Evolutionary conservation across 257 asterid genomes (phyloP).

Genomic region (Solanum commersonii): DNA sequence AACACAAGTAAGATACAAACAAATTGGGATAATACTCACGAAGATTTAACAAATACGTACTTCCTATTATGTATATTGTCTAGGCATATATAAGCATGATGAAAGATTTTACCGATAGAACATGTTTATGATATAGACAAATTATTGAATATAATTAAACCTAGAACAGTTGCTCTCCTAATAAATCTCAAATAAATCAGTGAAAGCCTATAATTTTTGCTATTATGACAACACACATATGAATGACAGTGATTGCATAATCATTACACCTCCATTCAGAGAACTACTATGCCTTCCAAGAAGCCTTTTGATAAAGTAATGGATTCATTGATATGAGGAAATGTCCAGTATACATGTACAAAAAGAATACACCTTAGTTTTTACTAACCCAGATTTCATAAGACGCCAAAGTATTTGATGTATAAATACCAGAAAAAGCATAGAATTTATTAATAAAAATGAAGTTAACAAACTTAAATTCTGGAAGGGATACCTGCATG

Average conservation of each 20-base stretch:
- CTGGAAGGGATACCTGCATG: conserved; percentile 25
- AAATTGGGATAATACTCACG: neutral
- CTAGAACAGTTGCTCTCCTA: neutral
- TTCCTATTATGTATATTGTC: neutral
- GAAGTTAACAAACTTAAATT: neutral
- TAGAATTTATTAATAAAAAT: neutral
- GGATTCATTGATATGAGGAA: neutral
- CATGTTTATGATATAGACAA: neutral
- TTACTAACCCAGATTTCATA: neutral
- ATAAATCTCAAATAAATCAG: neutral
- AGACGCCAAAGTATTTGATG: neutral
- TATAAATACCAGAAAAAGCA: neutral
- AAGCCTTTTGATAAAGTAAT: neutral
- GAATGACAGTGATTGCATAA: neutral
- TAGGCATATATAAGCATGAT: neutral
- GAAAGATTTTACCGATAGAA: neutral
- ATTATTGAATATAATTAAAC: neutral
- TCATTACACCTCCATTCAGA: neutral
- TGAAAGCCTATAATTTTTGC: neutral
- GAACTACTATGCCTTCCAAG: neutral
- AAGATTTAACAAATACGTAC: neutral
- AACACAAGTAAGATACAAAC: neutral
- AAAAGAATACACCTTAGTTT: neutral
- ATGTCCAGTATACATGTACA: neutral
- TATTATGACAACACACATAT: neutral